Evolutionary conservation across 331 rosid genomes (phyloP), one percentile per base, ranked within the genome.

Genomic region (Malus hybrid): DNA sequence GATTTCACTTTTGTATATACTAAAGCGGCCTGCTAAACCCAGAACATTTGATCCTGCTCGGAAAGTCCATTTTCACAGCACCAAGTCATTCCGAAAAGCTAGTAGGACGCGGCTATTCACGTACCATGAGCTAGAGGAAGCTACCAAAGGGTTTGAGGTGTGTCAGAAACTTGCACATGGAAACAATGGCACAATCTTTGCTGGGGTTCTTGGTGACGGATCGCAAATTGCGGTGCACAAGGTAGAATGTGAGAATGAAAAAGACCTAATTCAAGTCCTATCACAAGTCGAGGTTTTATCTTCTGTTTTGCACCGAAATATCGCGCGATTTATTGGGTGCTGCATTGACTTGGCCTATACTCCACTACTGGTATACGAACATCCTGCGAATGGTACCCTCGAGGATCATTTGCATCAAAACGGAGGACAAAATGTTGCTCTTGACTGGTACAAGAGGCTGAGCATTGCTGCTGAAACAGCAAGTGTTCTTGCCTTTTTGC

Each of bases 371-470:
- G 90, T 94, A 50, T 92, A 94, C 33, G 96, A 90, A 55, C 82
- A 89, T 74, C 96, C 96, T 13, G 80, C 85, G 29, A 90, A 92
- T 22, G 97, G 92, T 31, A 94, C 96, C 10, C 70, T 94, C 24
- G 87, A 92, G 77, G 91, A 94, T 42, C 92, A 92, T 78, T 83
- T 94, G 76, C 88, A 71, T 39, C 83, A 78, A 71, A 80, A 34
- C 11, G 85, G 85, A 75, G 96, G 86, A 10, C 87, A 63, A 13
- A 83, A 84, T 24, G 28, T 59, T 46, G 76, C 82, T 73, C 86
- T 94, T 32, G 97, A 89, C 61, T 94, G 99, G 99, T 82, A 78
- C 79, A 89, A 55, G 57, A 92, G 99, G 82, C 74, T 94, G 70
- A 84, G 76, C 68, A 89, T 92, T 77, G 97, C 92, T 60, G 83